Evolutionary conservation across 2,329 filamentous ascomycete genomes (phyloP).

Genomic region (Moelleriella libera): DNA sequence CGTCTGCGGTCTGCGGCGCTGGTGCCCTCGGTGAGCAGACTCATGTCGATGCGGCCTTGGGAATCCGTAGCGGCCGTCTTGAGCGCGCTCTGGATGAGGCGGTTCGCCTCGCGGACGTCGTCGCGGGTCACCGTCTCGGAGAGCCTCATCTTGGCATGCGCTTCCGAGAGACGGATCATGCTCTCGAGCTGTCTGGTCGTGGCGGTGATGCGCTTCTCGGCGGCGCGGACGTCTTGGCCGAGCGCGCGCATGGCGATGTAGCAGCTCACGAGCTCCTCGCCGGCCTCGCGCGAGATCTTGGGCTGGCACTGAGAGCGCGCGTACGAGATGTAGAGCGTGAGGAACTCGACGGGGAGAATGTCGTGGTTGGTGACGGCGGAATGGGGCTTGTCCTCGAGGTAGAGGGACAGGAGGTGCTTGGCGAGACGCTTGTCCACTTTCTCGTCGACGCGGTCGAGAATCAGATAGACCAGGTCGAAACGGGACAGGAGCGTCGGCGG

Average conservation of each 20-base stretch:
- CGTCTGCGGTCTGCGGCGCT: slow-evolving; percentile 74
- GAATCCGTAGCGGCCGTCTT: slow-evolving; percentile 96
- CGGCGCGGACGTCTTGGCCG: slow-evolving; percentile 70
- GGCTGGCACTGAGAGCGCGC: slow-evolving; percentile 80
- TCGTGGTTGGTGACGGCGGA: slow-evolving; percentile 63
- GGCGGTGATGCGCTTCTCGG: slow-evolving; percentile 92
- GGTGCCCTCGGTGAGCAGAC: slow-evolving; percentile 85
- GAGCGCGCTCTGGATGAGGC: slow-evolving; percentile 83
- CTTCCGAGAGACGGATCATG: slow-evolving; percentile 95
- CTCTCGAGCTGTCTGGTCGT: slow-evolving; percentile 94
- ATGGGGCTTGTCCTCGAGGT: slow-evolving; percentile 86
- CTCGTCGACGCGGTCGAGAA: slow-evolving; percentile 88
- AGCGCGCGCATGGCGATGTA: slow-evolving; percentile 95
- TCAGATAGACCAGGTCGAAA: slow-evolving; percentile 94
- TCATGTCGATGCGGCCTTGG: slow-evolving; percentile 92
- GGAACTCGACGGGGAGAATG: slow-evolving; percentile 82
- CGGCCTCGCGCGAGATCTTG: slow-evolving; percentile 63
- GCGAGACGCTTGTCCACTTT: slow-evolving; percentile 77
- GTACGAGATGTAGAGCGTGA: slow-evolving; percentile 95
- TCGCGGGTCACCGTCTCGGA: slow-evolving; percentile 57
- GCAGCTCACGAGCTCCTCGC: slow-evolving; percentile 67
- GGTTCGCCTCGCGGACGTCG: slow-evolving; percentile 83
- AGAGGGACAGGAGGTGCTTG: slow-evolving; percentile 89
- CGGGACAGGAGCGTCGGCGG: slow-evolving; percentile 88
- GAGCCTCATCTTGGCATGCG: slow-evolving; percentile 95